A percentile compares a stretch with the other conserved stretches of the same genome.
These are phyloP conservation scores for Ganoderma lingzhi DNA, from an alignment of 1,284 basidiomycete genomes.

Conservation along the genomic window DNA sequence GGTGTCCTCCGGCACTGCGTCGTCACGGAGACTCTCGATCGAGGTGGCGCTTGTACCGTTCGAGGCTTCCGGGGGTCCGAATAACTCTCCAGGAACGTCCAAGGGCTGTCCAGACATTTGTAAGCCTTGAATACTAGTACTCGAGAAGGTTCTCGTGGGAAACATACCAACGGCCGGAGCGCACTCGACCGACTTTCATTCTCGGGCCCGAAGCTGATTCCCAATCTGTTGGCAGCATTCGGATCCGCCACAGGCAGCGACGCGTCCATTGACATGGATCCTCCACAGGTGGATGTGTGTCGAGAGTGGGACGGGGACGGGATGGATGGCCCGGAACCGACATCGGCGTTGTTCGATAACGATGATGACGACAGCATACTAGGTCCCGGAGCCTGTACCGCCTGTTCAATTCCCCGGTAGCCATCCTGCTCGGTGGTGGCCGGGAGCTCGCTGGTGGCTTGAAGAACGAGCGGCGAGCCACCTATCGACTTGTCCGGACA, in stretches of 20 bases:
- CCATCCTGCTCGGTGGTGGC: not conserved
- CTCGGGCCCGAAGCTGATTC: not conserved
- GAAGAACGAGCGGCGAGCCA: not conserved
- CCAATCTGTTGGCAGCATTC: not conserved
- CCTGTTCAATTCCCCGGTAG: not conserved
- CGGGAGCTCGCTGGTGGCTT: not conserved
- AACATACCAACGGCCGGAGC: not conserved
- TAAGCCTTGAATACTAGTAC: not conserved
- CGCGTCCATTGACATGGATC: not conserved
- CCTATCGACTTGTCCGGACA: not conserved
- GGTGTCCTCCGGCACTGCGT: too few species aligned
- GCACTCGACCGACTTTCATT: not conserved
- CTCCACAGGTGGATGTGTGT: not conserved
- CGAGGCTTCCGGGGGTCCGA: too few species aligned
- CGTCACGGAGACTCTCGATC: not conserved
- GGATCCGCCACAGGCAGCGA: not conserved
- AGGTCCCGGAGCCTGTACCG: not conserved
- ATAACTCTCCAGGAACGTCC: not conserved
- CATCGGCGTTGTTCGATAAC: not conserved
- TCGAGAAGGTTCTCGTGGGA: not conserved
- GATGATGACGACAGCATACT: not conserved
- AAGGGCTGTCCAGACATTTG: not conserved
- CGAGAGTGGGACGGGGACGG: not conserved
- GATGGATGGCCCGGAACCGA: not conserved
- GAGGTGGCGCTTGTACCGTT: not conserved